Conservation (phyloP, 2,329 filamentous ascomycete genomes). For the Raffaelea ambrosiae region DNA sequence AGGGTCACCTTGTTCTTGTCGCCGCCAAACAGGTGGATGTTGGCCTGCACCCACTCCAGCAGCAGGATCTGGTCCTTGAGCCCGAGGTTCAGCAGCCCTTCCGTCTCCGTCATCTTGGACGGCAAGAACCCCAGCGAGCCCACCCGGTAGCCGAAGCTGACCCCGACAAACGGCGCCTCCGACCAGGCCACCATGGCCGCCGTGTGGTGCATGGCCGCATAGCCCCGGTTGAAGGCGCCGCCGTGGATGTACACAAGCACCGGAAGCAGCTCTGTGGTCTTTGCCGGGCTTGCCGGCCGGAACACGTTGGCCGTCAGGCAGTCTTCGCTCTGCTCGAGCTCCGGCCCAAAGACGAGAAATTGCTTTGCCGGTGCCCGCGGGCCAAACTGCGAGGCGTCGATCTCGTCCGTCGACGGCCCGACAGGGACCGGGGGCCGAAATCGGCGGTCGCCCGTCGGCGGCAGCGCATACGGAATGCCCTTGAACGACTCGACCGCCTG, state of each 20-base stretch:
- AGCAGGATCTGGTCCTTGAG: constrained; percentile 41
- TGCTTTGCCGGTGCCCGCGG: constrained; percentile 12
- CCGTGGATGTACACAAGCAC: constrained; percentile 51
- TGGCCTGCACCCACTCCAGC: constrained; percentile 46
- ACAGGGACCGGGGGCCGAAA: constrained; percentile 10
- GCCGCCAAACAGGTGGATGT: constrained; percentile 44
- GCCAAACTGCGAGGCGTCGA: constrained; percentile 33
- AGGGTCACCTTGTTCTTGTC: constrained; percentile 39
- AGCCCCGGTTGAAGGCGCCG: constrained; percentile 16
- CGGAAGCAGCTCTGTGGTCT: constrained; percentile 21
- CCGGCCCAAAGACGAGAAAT: background rate
- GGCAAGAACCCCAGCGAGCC: constrained; percentile 54
- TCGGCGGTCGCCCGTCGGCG: constrained; percentile 27
- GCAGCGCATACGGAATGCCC: constrained; percentile 46
- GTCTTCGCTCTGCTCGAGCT: constrained; percentile 32
- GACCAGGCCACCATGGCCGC: background rate
- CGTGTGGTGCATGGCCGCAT: background rate
- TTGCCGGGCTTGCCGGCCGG: constrained; percentile 30
- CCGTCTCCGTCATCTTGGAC: constrained; percentile 29
- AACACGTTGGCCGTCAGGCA: constrained; percentile 56
- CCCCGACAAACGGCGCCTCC: background rate
- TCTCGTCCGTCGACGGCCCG: constrained; percentile 28
- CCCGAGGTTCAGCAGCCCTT: constrained; percentile 37
- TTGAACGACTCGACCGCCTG: constrained; percentile 25
- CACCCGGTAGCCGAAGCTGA: constrained; percentile 32